These are phyloP conservation scores for Blastocystis sp. DNA, from an alignment of 352 stramenopile species.

Conservation along the genomic window DNA sequence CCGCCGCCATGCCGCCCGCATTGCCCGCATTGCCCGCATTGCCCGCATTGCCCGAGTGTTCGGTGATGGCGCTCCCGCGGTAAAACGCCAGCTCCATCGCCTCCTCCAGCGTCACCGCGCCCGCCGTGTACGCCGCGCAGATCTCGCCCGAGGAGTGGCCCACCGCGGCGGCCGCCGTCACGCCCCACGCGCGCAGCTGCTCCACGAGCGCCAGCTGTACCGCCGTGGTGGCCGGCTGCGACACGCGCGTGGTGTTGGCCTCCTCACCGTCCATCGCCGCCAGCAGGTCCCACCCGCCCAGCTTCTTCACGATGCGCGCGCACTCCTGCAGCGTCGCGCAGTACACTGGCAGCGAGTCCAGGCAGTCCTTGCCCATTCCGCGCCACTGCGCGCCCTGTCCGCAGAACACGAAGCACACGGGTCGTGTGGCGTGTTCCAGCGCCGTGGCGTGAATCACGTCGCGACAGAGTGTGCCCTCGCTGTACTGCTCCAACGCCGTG, in stretches of 20 bases:
- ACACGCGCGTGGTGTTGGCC: constrained; percentile 60
- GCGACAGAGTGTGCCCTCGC: neutral
- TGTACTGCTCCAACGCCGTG: constrained; percentile 3
- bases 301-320: constrained; percentile 21
- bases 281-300: constrained; percentile 48
- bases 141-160: constrained; percentile 68
- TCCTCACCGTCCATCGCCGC: constrained; percentile 37
- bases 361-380: constrained; percentile 44
- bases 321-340: neutral
- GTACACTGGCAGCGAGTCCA: constrained; percentile 50
- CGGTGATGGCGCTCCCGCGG: constrained; percentile 40
- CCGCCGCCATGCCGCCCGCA: constrained; percentile 60
- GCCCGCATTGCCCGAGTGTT: constrained; percentile 35
- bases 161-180: constrained; percentile 29
- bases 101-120: constrained; percentile 66
- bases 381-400: constrained; percentile 66
- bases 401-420: constrained; percentile 57
- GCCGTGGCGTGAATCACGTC: constrained; percentile 4
- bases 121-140: constrained; percentile 61
- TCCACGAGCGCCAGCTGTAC: constrained; percentile 69
- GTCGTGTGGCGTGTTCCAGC: neutral
- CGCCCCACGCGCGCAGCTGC: constrained; percentile 27
- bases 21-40: neutral
- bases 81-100: constrained; percentile 69
- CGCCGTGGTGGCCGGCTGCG: constrained; percentile 65